Evolutionary conservation across 768 basidiomycete species (phyloP).

Genomic region (Pleurotus pulmonarius): DNA sequence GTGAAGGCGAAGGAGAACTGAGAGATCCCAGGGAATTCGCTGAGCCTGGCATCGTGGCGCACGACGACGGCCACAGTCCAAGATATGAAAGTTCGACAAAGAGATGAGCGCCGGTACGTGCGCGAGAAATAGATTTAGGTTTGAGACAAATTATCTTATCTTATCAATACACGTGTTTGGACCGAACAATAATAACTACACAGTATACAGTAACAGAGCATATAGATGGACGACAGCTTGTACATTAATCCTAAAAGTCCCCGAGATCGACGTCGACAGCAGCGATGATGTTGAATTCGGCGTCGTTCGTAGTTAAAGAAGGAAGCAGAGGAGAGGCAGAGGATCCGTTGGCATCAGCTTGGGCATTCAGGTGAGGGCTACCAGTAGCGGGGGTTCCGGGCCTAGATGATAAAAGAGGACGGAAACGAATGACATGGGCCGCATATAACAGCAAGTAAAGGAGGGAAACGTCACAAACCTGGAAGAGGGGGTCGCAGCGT

Average conservation of each 20-base stretch:
- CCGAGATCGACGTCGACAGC: slow-evolving; percentile 74
- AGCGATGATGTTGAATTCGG: slow-evolving; percentile 48
- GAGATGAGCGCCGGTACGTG: slow-evolving; percentile 31
- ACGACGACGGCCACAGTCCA: slow-evolving; percentile 20
- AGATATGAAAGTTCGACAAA: slow-evolving; percentile 23
- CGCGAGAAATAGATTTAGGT: slow-evolving; percentile 32
- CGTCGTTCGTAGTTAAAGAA: background rate
- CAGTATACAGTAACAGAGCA: no score
- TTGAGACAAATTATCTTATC: slow-evolving; percentile 31
- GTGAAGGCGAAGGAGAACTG: slow-evolving; percentile 67
- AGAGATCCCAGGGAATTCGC: slow-evolving; percentile 62
- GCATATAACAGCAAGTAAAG: background rate
- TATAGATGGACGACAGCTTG: no score
- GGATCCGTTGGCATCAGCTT: slow-evolving; percentile 18
- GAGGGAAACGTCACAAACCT: slow-evolving; percentile 42
- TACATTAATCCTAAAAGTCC: slow-evolving; percentile 51
- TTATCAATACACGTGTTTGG: slow-evolving; percentile 17
- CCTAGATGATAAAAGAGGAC: slow-evolving; percentile 26
- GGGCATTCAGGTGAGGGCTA: slow-evolving; percentile 27
- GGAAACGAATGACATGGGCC: slow-evolving; percentile 8
- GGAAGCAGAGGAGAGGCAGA: slow-evolving; percentile 23
- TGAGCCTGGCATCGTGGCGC: slow-evolving; percentile 48
- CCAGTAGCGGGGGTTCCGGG: slow-evolving; percentile 46
- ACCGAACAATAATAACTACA: no score
- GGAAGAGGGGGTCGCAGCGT: slow-evolving; percentile 45